These are phyloP conservation scores for Alternaria sp. DNA, from an alignment of 2,329 filamentous ascomycete species.

Conservation along the genomic window DNA sequence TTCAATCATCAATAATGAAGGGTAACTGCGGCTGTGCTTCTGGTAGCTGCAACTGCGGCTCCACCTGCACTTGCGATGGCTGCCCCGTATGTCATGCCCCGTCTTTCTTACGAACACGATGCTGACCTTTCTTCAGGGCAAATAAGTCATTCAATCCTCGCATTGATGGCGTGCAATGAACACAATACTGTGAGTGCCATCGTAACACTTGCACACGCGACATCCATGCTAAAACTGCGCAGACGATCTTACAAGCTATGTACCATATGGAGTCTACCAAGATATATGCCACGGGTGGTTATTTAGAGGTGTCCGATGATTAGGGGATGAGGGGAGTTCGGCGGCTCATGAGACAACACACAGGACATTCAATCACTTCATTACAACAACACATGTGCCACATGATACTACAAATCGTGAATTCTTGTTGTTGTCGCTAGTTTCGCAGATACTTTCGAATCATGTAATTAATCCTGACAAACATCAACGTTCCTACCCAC, in stretches of 20 bases:
- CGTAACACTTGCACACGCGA: not conserved
- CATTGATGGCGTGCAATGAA: not conserved
- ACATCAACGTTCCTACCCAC: slow-evolving; percentile 27
- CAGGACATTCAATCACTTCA: not conserved
- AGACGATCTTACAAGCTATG: not conserved
- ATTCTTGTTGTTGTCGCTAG: not conserved
- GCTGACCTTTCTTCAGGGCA: slow-evolving; percentile 15
- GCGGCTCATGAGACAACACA: not conserved
- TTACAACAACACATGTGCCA: not conserved
- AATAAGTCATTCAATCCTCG: slow-evolving; percentile 17
- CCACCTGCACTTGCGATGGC: slow-evolving; percentile 31
- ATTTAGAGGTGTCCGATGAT: not conserved
- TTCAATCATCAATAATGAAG: slow-evolving; percentile 18
- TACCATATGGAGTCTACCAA: not conserved
- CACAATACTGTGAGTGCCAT: slow-evolving; percentile 1
- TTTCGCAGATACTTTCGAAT: not conserved
- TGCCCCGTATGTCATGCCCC: slow-evolving; percentile 30
- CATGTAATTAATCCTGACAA: not conserved
- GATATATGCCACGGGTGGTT: not conserved
- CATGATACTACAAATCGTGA: not conserved
- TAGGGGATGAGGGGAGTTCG: not conserved
- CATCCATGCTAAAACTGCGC: not conserved
- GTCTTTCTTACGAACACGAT: not conserved
- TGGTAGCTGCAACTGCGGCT: slow-evolving; percentile 33
- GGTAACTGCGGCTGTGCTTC: slow-evolving; percentile 36